Conservation (phyloP, 106 monocot species). For the Cymbidium sinense region DNA sequence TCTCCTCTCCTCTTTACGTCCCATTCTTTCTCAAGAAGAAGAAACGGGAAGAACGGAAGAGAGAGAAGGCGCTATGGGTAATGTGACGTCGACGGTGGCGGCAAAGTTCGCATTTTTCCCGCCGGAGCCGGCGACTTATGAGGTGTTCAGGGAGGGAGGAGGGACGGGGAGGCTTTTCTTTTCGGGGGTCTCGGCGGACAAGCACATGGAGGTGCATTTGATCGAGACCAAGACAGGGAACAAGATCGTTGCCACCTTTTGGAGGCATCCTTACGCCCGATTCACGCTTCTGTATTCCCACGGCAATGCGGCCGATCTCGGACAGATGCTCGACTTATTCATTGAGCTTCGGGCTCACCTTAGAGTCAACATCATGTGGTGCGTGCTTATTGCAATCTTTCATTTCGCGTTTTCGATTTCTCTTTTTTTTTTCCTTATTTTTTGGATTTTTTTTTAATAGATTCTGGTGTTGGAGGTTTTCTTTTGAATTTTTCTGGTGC, state of each 20-base stretch:
- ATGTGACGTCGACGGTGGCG: conserved; percentile 40
- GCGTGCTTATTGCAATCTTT: neutral
- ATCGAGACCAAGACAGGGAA: conserved; percentile 66
- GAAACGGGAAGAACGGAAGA: neutral
- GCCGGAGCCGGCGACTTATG: conserved; percentile 88
- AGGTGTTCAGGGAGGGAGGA: conserved; percentile 51
- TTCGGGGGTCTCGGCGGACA: conserved; percentile 45
- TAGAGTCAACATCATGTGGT: conserved; percentile 96
- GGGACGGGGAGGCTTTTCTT: conserved; percentile 38
- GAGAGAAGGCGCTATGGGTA: neutral
- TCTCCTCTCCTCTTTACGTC: neutral
- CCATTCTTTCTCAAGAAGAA: neutral
- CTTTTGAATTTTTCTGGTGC: neutral
- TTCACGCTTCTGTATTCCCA: conserved; percentile 90
- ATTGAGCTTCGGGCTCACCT: conserved; percentile 83
- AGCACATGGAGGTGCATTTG: conserved; percentile 54
- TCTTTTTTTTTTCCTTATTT: neutral
- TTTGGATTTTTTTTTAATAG: neutral
- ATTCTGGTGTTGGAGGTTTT: neutral
- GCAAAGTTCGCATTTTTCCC: conserved; percentile 96
- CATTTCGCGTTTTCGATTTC: neutral
- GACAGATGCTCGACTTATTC: conserved; percentile 92
- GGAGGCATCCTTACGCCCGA: conserved; percentile 64
- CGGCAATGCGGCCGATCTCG: conserved; percentile 97
- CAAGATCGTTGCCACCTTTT: conserved; percentile 68